These are phyloP conservation scores for Fusarium anthophilum DNA, from an alignment of 2,329 filamentous ascomycete genomes.

Conservation along the genomic window DNA sequence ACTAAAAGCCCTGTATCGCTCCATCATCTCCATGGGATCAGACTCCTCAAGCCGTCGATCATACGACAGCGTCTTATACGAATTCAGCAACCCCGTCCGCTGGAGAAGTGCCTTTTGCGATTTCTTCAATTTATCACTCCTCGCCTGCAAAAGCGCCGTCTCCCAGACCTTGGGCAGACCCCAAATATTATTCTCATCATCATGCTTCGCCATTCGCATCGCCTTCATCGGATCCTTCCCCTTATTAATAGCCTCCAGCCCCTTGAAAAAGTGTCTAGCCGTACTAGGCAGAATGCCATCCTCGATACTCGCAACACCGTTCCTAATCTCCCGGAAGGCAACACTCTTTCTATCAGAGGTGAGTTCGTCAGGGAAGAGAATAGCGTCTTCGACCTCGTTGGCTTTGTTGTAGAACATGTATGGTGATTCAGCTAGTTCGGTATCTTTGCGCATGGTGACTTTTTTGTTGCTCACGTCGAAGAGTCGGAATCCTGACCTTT, in stretches of 20 bases:
- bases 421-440: background rate
- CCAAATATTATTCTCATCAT: conserved; percentile 31
- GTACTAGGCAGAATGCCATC: conserved; percentile 16
- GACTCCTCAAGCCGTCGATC: conserved; percentile 1
- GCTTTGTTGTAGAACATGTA: conserved; percentile 44
- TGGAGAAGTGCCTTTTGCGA: conserved; percentile 16
- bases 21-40: conserved; percentile 38
- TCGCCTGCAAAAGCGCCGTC: conserved; percentile 29
- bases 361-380: conserved; percentile 42
- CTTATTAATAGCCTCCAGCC: conserved; percentile 14
- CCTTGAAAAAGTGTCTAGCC: conserved; percentile 10
- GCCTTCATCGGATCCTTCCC: conserved; percentile 16
- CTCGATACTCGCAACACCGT: conserved; percentile 36
- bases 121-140: background rate
- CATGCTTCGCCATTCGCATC: background rate
- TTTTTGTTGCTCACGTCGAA: conserved; percentile 9
- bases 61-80: background rate
- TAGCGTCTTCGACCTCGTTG: conserved; percentile 35
- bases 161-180: conserved; percentile 35
- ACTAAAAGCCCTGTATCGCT: conserved; percentile 38
- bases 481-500: conserved; percentile 23
- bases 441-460: background rate
- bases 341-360: conserved; percentile 13
- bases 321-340: conserved; percentile 37
- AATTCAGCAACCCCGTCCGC: conserved; percentile 1